phyloP scores from a whole-genome alignment of 768 basidiomycete species.

The Boletales sp. region DNA sequence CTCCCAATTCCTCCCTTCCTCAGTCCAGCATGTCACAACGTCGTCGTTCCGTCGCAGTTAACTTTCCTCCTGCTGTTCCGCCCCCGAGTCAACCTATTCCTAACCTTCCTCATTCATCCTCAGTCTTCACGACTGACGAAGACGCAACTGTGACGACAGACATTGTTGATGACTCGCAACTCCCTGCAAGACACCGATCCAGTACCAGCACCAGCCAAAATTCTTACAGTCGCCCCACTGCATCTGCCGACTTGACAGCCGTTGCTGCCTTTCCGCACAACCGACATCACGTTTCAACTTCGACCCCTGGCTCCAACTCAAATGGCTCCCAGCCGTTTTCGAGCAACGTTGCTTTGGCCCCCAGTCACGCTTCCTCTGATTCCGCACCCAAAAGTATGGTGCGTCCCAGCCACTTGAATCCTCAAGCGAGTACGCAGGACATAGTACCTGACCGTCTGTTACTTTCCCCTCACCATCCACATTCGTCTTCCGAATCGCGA shows the following conservation, averaged over 20 bases:
- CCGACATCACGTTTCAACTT: slow-evolving; percentile 33
- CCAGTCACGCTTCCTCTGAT: slow-evolving; percentile 51
- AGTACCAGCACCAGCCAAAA: slow-evolving; percentile 34
- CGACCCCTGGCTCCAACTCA: slow-evolving; percentile 20
- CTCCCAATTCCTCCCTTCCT: slow-evolving; percentile 28
- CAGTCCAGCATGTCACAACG: slow-evolving; percentile 38
- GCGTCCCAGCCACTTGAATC: slow-evolving; percentile 21
- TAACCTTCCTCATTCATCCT: slow-evolving; percentile 45
- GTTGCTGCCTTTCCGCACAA: slow-evolving; percentile 62
- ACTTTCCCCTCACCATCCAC: slow-evolving; percentile 43
- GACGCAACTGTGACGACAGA: slow-evolving; percentile 19
- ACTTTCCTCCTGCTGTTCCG: slow-evolving; percentile 62
- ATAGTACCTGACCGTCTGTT: slow-evolving; percentile 41
- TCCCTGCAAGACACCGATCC: slow-evolving; percentile 32
- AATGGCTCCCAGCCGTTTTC: slow-evolving; percentile 27
- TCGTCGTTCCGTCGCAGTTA: slow-evolving; percentile 66
- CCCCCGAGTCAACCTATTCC: slow-evolving; percentile 77
- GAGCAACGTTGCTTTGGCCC: slow-evolving; percentile 26
- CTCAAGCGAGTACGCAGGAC: slow-evolving; percentile 33
- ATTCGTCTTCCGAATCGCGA: slow-evolving; percentile 43
- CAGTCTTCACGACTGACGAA: slow-evolving; percentile 13
- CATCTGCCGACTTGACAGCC: slow-evolving; percentile 51
- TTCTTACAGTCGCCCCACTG: slow-evolving; percentile 31
- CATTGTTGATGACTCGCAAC: slow-evolving; percentile 28
- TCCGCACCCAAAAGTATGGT: slow-evolving; percentile 54